These are phyloP conservation scores for Colletotrichum ledebouriae DNA, from an alignment of 2,329 filamentous ascomycete genomes.

Conservation along the genomic window DNA sequence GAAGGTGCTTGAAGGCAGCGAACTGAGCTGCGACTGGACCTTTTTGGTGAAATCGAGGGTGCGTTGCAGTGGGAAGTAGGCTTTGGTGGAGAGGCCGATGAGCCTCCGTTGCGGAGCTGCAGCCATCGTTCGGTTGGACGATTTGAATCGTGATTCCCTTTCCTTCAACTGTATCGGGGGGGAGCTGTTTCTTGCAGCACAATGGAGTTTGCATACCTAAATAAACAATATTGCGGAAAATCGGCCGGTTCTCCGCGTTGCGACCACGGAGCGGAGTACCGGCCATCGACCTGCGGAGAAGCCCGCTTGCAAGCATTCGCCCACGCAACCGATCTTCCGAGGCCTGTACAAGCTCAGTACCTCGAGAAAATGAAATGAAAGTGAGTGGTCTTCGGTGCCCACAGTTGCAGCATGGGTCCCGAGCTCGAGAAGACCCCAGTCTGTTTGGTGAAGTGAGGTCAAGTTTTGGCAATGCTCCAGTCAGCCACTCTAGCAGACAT, in stretches of 20 bases:
- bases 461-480: no score
- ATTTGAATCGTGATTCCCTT: no score
- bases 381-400: no score
- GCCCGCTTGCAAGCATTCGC: background rate
- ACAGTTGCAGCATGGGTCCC: no score
- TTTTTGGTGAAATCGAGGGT: conserved; percentile 69
- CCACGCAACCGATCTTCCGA: conserved; percentile 5
- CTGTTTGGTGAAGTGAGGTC: no score
- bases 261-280: background rate
- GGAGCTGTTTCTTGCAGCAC: background rate
- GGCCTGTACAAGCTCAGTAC: background rate
- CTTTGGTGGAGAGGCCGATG: conserved; percentile 81
- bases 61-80: conserved; percentile 80
- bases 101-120: conserved; percentile 64
- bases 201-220: background rate
- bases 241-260: conserved; percentile 5
- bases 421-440: no score
- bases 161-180: no score
- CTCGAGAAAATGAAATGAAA: background rate
- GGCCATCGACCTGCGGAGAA: conserved; percentile 16
- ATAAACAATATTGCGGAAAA: conserved; percentile 10
- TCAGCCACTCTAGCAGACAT: no score
- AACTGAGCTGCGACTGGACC: conserved; percentile 61
- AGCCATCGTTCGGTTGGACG: conserved; percentile 4
- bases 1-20: conserved; percentile 49